phyloP scores from a whole-genome alignment of 306 rosid genomes.

The Vigna unguiculata region DNA sequence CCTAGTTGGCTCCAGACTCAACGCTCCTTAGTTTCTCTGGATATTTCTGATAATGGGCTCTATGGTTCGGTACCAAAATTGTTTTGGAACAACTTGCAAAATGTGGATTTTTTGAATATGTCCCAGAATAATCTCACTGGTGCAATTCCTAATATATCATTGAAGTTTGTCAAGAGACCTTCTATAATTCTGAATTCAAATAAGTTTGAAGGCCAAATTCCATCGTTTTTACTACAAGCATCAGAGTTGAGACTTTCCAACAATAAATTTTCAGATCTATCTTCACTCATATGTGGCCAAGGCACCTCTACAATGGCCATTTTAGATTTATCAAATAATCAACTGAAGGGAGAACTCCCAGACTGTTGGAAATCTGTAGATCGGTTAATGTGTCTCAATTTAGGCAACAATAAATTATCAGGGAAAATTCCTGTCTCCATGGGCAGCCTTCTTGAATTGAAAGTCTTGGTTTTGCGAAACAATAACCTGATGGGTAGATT shows the following conservation, averaged over 20 bases:
- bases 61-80: neutral
- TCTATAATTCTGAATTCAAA: too few species aligned
- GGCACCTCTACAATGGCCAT: neutral
- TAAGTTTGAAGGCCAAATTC: too few species aligned
- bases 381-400: neutral
- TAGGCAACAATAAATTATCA: constrained; percentile 23
- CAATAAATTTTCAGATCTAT: constrained; percentile 34
- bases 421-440: constrained; percentile 27
- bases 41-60: too few species aligned
- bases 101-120: rapidly evolving
- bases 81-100: constrained; percentile 1
- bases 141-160: too few species aligned
- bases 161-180: too few species aligned
- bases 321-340: constrained; percentile 35
- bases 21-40: too few species aligned
- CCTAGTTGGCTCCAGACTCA: too few species aligned
- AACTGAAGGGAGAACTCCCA: constrained; percentile 4
- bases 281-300: constrained; percentile 4
- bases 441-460: neutral
- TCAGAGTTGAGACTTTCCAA: neutral
- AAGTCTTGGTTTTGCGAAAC: constrained; percentile 5
- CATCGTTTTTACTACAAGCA: neutral
- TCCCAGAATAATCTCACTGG: constrained; percentile 5
- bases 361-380: constrained; percentile 21
- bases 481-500: too few species aligned